Conservation (phyloP, 1,284 basidiomycete species). For the Filobasidium uniguttulatum region DNA sequence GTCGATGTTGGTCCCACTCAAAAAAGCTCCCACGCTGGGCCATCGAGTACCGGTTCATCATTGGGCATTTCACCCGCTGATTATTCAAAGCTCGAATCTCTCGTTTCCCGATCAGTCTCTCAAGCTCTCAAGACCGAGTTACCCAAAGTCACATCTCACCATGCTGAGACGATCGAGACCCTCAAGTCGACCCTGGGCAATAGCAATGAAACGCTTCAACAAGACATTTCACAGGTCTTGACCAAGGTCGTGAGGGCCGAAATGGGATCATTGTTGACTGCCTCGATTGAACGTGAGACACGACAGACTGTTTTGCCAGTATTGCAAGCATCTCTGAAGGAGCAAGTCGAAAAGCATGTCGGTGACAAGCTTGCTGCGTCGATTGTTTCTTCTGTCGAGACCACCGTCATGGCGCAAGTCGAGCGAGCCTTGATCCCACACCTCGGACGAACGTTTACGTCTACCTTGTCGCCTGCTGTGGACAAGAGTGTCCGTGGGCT, state of each 20-base stretch:
- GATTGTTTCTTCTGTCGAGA: not conserved
- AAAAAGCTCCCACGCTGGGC: too few species aligned
- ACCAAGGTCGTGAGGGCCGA: not conserved
- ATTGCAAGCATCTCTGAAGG: conserved; percentile 2
- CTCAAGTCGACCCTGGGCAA: too few species aligned
- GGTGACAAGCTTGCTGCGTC: not conserved
- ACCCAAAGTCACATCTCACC: too few species aligned
- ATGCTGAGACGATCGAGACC: too few species aligned
- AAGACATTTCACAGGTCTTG: not conserved
- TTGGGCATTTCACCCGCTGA: too few species aligned
- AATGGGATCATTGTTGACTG: not conserved
- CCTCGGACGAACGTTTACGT: conserved; percentile 11
- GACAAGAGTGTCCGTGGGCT: conserved; percentile 9
- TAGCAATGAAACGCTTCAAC: not conserved
- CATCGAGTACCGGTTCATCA: too few species aligned
- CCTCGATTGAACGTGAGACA: not conserved
- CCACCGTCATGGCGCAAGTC: conserved; percentile 9
- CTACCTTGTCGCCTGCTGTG: conserved; percentile 9
- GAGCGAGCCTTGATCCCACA: conserved; percentile 11
- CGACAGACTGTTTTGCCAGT: not conserved
- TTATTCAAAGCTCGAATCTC: too few species aligned
- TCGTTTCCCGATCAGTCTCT: too few species aligned
- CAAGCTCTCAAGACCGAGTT: too few species aligned
- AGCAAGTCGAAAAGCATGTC: conserved; percentile 8
- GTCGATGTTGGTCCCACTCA: too few species aligned